phyloP scores from a whole-genome alignment of 1,139 yeast species.

The Kodamaea derodonti region DNA sequence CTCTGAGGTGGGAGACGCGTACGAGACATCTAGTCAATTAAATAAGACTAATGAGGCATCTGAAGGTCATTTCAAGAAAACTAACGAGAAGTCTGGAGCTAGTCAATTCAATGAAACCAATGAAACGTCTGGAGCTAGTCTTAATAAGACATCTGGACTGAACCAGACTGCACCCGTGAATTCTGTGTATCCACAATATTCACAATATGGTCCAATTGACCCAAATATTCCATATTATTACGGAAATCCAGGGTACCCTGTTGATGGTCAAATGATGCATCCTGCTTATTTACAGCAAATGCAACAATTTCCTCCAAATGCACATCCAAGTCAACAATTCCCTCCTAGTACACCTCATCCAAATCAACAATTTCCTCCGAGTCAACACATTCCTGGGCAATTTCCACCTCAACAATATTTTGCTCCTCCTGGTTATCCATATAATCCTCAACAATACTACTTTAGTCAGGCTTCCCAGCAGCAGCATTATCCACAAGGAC shows the following conservation, averaged over 20 bases:
- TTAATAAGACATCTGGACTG: no score
- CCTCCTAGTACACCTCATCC: conserved; percentile 4
- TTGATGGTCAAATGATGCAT: not conserved
- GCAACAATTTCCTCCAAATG: conserved; percentile 3
- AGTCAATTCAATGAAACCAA: no score
- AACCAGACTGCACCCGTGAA: no score
- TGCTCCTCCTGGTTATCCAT: not conserved
- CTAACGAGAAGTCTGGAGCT: no score
- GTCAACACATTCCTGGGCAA: no score
- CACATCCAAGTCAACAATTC: conserved; percentile 2
- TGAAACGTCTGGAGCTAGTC: no score
- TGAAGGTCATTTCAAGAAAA: no score
- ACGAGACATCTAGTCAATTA: no score
- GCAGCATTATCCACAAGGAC: not conserved
- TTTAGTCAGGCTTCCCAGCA: not conserved
- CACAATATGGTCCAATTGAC: conserved; percentile 1
- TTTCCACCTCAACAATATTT: not conserved
- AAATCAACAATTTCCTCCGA: no score
- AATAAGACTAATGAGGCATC: no score
- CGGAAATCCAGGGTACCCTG: not conserved
- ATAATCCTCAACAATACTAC: conserved; percentile 1
- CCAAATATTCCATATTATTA: conserved; percentile 8
- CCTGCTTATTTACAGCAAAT: conserved; percentile 3
- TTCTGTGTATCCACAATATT: conserved; percentile 4
- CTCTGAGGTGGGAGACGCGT: no score